Base-by-base conservation (phyloP, 106 monocot species). In the Dioscorea alata region DNA sequence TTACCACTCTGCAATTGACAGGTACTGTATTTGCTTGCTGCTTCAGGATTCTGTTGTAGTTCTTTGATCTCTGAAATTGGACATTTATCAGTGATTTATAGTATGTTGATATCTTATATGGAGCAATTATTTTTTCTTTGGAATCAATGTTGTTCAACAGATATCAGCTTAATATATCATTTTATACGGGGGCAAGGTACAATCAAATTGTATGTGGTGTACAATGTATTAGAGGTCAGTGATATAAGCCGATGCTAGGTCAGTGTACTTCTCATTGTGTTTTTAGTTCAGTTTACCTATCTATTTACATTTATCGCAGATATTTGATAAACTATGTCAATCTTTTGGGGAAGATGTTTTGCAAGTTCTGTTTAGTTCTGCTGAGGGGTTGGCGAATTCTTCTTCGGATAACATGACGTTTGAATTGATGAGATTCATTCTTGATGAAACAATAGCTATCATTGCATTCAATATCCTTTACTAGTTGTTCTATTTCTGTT, bases 321-420 rank as follows among this genome's bases (percentile, higher is more conserved):
- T 97, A 64, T 89, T 97, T 76, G 96, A 97, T 71, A 97, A 92
- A 75, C 92, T 97, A 32, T 89, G 88, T 60, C 96, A 89, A 63
- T 97, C 96, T 60, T 92, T 97, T 73, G 96, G 91, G 2, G 96
- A 92, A 80, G 96, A 97, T 79, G 89, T 97, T 58, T 79, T 97
- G 74, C 96, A 97, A 86, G 96, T 97, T 74, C 60, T 97, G 34
- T 92, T 97, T 65, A 86, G 82, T 71, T 97, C 96, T 18, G 89
- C 92, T 59, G 96, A 97, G 74, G 86, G 92, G 4, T 75, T 92
- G 76, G 86, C 96, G 49, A 75, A 60, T 68, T 89, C 88, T 71
- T 80, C 88, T 23, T 25, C 69, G 67, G 96, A 92, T 24, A 86
- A 66, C 57, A 12, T 85, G 35, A 69, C 69, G 54, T 86, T 82